These are phyloP conservation scores for Pichia sporocuriosa DNA, from an alignment of 805 yeast species.

Conservation along the genomic window DNA sequence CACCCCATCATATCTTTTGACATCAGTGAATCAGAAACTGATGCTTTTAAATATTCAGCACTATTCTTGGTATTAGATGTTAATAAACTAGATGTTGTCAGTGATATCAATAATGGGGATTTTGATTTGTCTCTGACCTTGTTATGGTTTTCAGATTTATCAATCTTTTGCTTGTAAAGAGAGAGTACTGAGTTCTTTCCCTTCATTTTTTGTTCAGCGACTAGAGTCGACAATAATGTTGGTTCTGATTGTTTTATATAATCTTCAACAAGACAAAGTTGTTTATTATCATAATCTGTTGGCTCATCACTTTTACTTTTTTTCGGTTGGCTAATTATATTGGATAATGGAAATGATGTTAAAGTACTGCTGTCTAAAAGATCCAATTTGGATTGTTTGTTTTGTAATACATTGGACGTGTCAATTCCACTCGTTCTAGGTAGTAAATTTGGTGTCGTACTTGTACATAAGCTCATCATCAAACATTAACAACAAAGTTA, in stretches of 20 bases:
- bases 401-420: background rate
- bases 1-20: background rate
- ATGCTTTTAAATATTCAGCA: background rate
- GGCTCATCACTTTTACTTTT: background rate
- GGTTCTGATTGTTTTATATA: too few species aligned
- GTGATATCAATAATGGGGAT: background rate
- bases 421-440: background rate
- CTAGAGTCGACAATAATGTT: too few species aligned
- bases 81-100: background rate
- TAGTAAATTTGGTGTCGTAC: background rate
- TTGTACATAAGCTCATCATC: too few species aligned
- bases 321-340: background rate
- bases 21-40: background rate
- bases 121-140: too few species aligned
- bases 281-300: background rate
- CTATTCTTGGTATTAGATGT: background rate
- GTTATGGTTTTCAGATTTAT: too few species aligned
- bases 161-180: too few species aligned
- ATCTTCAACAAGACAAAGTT: too few species aligned
- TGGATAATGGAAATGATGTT: slow-evolving; percentile 4
- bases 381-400: slow-evolving; percentile 4
- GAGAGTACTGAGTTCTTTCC: too few species aligned
- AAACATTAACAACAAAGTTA: too few species aligned
- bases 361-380: slow-evolving; percentile 3
- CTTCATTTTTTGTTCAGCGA: too few species aligned